phyloP scores from a whole-genome alignment of 768 basidiomycete genomes.

The Boletus patriciae region DNA sequence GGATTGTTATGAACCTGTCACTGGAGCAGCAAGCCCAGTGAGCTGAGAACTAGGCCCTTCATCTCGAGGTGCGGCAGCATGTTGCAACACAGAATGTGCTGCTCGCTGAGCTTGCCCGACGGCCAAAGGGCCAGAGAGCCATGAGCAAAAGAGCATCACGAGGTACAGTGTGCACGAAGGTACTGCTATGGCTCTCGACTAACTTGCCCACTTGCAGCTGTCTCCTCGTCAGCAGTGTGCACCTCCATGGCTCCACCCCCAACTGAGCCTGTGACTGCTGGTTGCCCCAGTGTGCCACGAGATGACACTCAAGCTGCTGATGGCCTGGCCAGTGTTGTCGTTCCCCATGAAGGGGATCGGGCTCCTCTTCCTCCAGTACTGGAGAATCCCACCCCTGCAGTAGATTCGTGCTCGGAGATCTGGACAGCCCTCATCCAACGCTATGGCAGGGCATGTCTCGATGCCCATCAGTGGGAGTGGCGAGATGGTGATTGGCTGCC shows the following conservation, averaged over 20 bases:
- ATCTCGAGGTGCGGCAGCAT: neutral
- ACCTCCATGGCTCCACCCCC: too few species aligned
- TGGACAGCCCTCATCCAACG: neutral
- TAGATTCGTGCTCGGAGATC: neutral
- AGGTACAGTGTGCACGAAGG: neutral
- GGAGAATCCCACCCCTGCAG: too few species aligned
- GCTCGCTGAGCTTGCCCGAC: neutral
- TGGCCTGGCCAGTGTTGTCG: too few species aligned
- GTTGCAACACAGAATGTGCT: neutral
- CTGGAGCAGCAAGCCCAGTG: neutral
- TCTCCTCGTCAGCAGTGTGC: too few species aligned
- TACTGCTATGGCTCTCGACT: too few species aligned
- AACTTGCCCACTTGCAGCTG: too few species aligned
- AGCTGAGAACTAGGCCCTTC: neutral
- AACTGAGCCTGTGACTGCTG: too few species aligned
- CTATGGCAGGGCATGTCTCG: constrained; percentile 1
- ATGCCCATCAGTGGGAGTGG: constrained; percentile 29
- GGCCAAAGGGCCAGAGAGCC: neutral
- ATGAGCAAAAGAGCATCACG: too few species aligned
- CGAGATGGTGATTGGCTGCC: constrained; percentile 26
- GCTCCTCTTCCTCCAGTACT: too few species aligned
- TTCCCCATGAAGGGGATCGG: too few species aligned
- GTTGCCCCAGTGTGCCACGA: too few species aligned
- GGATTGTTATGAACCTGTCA: neutral
- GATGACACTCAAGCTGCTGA: too few species aligned